These are phyloP conservation scores for Rhodotorula sp. DNA, from an alignment of 1,284 basidiomycete species.

Conservation along the genomic window DNA sequence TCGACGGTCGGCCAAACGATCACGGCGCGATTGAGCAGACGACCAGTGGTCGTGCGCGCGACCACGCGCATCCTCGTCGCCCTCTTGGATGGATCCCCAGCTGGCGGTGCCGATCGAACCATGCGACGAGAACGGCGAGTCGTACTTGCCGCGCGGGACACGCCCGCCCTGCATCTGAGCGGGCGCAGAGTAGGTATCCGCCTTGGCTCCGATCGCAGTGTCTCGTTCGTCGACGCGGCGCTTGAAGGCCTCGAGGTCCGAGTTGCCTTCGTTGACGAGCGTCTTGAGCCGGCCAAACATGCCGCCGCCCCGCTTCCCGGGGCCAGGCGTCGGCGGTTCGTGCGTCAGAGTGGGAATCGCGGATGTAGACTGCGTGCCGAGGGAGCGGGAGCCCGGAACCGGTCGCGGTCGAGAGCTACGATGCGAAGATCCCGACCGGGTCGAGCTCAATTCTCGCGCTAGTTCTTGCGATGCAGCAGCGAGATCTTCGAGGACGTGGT, in stretches of 20 bases:
- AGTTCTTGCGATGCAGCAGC: slow-evolving; percentile 76
- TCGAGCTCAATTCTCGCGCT: slow-evolving; percentile 74
- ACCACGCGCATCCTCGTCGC: slow-evolving; percentile 13
- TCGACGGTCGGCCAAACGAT: slow-evolving; percentile 34
- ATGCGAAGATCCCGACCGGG: slow-evolving; percentile 36
- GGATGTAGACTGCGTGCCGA: slow-evolving; percentile 35
- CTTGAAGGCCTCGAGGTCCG: slow-evolving; percentile 44
- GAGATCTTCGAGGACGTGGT: slow-evolving; percentile 59
- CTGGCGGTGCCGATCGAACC: slow-evolving; percentile 31
- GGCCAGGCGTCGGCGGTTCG: background rate
- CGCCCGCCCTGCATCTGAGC: slow-evolving; percentile 41
- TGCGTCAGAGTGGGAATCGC: slow-evolving; percentile 16
- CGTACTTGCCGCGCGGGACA: slow-evolving; percentile 14
- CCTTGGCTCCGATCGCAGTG: slow-evolving; percentile 31
- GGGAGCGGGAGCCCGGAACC: slow-evolving; percentile 14
- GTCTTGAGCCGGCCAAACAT: slow-evolving; percentile 42
- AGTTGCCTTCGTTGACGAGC: slow-evolving; percentile 44
- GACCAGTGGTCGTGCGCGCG: slow-evolving; percentile 35
- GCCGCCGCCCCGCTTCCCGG: slow-evolving; percentile 14
- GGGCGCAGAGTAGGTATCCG: slow-evolving; percentile 35
- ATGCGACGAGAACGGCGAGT: slow-evolving; percentile 33
- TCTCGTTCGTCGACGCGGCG: slow-evolving; percentile 42
- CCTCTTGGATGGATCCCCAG: slow-evolving; percentile 22
- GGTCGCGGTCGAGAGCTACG: slow-evolving; percentile 14
- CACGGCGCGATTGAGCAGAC: slow-evolving; percentile 34